Evolutionary conservation across 768 basidiomycete genomes (phyloP).

Genomic region (Tricholoma sp.): DNA sequence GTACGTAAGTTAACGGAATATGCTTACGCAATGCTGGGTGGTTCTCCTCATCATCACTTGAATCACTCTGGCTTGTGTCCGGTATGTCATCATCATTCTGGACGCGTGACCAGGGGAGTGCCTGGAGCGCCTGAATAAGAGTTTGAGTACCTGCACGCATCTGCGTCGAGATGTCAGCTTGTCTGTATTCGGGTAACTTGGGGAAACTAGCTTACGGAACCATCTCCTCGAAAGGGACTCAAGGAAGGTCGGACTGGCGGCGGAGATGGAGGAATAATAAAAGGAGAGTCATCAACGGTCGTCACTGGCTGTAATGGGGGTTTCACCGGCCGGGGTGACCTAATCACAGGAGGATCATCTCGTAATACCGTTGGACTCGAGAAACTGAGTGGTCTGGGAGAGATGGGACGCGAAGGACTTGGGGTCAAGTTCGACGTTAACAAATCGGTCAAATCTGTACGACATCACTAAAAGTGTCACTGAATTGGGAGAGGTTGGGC

Average conservation of each 20-base stretch:
- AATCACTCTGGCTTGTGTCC: conserved; percentile 46
- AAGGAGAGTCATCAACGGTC: conserved; percentile 40
- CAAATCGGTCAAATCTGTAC: conserved; percentile 16
- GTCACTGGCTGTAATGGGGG: conserved; percentile 1
- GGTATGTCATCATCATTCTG: conserved; percentile 65
- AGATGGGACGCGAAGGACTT: conserved; percentile 28
- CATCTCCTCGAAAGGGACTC: conserved; percentile 57
- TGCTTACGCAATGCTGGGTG: conserved; percentile 31
- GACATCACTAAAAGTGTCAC: conserved; percentile 4
- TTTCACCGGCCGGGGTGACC: conserved; percentile 15
- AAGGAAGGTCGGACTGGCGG: conserved; percentile 40
- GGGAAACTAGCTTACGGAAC: conserved; percentile 50
- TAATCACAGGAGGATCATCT: conserved; percentile 45
- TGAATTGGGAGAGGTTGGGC: background rate
- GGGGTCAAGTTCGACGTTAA: conserved; percentile 25
- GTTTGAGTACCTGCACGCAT: conserved; percentile 87
- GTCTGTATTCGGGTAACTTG: conserved; percentile 7
- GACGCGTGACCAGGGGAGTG: conserved; percentile 70
- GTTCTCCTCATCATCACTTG: conserved; percentile 63
- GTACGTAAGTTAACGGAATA: background rate
- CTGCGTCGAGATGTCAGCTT: conserved; percentile 33
- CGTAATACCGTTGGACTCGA: conserved; percentile 12
- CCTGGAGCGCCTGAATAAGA: conserved; percentile 83
- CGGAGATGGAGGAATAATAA: conserved; percentile 73
- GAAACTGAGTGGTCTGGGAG: conserved; percentile 14